Evolutionary conservation across 305 asterid genomes (phyloP).

Genomic region (Striga hermonthica): DNA sequence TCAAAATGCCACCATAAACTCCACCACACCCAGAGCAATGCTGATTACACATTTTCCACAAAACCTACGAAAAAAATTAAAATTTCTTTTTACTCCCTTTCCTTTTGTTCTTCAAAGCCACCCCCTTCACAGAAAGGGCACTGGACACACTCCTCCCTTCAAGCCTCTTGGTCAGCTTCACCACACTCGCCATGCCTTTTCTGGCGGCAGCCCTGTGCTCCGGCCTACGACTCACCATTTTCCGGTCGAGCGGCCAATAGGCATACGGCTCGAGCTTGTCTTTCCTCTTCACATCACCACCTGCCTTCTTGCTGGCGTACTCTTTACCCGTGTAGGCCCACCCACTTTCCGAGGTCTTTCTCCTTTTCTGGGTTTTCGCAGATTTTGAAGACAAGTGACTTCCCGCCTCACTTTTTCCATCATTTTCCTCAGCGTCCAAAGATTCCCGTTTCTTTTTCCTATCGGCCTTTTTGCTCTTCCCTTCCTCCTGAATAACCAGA

Average conservation of each 20-base stretch:
- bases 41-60: neutral
- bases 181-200: constrained; percentile 87
- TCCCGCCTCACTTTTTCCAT: constrained; percentile 52
- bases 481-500: constrained; percentile 59
- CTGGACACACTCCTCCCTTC: constrained; percentile 76
- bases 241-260: constrained; percentile 97
- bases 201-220: constrained; percentile 87
- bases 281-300: constrained; percentile 80
- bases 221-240: constrained; percentile 89
- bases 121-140: constrained; percentile 58
- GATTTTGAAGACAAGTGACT: constrained; percentile 49
- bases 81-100: constrained; percentile 33
- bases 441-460: constrained; percentile 45
- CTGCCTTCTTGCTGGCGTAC: constrained; percentile 85
- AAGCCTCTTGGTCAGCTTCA: constrained; percentile 68
- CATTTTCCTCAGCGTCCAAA: constrained; percentile 39
- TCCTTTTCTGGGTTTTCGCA: constrained; percentile 53
- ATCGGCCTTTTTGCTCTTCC: constrained; percentile 40
- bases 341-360: constrained; percentile 65
- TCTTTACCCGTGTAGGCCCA: constrained; percentile 88
- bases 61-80: constrained; percentile 22
- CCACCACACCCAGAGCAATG: too few species aligned
- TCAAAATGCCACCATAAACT: too few species aligned
- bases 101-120: constrained; percentile 37
- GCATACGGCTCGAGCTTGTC: constrained; percentile 95